A percentile compares a stretch with the other conserved stretches of the same genome.
Evolutionary conservation across 257 asterid genomes (phyloP).

Genomic region (Salvia miltiorrhiza): DNA sequence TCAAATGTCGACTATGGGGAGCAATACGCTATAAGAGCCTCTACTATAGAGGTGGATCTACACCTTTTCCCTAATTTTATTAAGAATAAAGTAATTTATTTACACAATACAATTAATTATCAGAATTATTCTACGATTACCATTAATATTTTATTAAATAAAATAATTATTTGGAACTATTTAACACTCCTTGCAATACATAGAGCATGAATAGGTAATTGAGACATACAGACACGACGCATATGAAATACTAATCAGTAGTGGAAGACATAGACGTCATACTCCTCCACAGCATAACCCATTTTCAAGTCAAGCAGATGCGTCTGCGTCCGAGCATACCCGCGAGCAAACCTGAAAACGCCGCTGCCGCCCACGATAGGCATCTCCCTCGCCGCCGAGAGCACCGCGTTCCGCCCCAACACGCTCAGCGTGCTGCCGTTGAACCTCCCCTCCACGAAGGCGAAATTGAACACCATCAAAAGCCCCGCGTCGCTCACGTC

Average conservation of each 20-base stretch:
- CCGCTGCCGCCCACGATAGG: constrained; percentile 54
- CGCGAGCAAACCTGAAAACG: constrained; percentile 35
- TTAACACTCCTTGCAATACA: too few species aligned
- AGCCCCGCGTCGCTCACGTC: constrained; percentile 25
- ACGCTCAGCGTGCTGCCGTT: constrained; percentile 41
- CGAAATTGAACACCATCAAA: constrained; percentile 37
- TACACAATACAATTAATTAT: too few species aligned
- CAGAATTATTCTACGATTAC: too few species aligned
- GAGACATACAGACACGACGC: too few species aligned
- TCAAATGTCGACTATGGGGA: too few species aligned
- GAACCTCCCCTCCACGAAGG: constrained; percentile 32
- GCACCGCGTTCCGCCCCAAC: constrained; percentile 32
- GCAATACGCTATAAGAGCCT: too few species aligned
- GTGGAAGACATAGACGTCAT: constrained; percentile 41
- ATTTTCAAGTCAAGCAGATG: constrained; percentile 3
- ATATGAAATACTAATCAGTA: constrained; percentile 13
- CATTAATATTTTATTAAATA: too few species aligned
- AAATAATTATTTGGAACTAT: too few species aligned
- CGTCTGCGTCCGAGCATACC: constrained; percentile 39
- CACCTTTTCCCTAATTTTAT: too few species aligned
- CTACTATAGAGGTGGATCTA: too few species aligned
- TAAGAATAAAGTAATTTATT: too few species aligned
- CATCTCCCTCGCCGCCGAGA: constrained; percentile 38
- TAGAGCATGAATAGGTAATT: too few species aligned
- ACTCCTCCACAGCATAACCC: constrained; percentile 43